These are phyloP conservation scores for Penicillium waksmanii DNA, from an alignment of 495 filamentous ascomycete genomes.

Conservation along the genomic window DNA sequence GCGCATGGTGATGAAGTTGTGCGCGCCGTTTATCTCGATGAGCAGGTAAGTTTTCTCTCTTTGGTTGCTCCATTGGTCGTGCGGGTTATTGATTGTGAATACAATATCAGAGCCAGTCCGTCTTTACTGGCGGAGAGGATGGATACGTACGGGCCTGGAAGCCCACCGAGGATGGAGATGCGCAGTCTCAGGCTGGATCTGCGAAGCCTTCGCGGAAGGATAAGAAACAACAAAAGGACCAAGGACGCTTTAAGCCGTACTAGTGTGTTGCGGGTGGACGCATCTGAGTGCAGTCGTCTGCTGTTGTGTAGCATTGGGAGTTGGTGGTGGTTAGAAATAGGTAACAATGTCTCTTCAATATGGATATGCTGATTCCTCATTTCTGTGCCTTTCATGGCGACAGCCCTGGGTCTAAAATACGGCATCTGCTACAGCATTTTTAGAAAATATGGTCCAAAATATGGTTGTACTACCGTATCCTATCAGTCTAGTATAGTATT, in stretches of 20 bases:
- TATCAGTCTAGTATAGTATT: too few relatives aligned
- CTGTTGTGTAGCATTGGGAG: conserved; percentile 28
- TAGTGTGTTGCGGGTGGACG: conserved; percentile 21
- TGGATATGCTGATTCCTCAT: background rate
- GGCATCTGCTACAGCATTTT: too few relatives aligned
- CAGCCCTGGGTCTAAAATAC: too few relatives aligned
- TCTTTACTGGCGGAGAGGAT: conserved; percentile 82
- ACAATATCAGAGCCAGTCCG: conserved; percentile 56
- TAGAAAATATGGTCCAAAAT: too few relatives aligned
- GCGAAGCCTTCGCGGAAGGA: conserved; percentile 38
- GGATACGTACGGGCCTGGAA: conserved; percentile 61
- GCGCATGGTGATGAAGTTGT: conserved; percentile 87
- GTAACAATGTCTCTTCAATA: conserved; percentile 3
- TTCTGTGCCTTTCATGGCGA: too few relatives aligned
- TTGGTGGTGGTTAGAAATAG: conserved; percentile 22
- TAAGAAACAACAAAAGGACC: conserved; percentile 45
- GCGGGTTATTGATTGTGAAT: conserved; percentile 5
- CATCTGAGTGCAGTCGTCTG: conserved; percentile 10
- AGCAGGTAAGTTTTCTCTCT: conserved; percentile 53
- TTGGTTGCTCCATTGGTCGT: background rate
- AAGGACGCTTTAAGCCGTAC: conserved; percentile 43
- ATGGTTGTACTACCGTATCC: too few relatives aligned
- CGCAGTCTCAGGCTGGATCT: conserved; percentile 23
- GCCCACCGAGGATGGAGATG: conserved; percentile 27
- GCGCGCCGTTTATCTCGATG: conserved; percentile 74